These are phyloP conservation scores for Oropetium thomaeum DNA, from an alignment of 176 grass and related monocot species.

Conservation along the genomic window DNA sequence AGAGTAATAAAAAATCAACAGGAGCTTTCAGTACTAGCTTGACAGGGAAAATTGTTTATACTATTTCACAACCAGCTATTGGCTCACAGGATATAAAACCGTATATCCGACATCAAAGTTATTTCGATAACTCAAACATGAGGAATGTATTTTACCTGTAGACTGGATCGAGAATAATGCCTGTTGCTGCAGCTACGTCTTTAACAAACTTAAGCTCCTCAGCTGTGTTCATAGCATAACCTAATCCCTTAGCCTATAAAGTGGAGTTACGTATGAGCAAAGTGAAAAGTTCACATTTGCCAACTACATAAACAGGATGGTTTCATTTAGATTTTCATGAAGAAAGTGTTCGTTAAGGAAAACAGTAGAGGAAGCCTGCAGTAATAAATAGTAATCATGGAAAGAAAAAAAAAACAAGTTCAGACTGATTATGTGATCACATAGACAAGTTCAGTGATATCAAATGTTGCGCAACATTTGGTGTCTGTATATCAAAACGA, in stretches of 20 bases:
- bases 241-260: slow-evolving; percentile 89
- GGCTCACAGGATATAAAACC: background rate
- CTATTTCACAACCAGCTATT: background rate
- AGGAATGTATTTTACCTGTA: slow-evolving; percentile 60
- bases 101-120: background rate
- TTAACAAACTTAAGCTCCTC: slow-evolving; percentile 96
- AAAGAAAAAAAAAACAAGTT: background rate
- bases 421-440: background rate
- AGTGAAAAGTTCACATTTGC: slow-evolving; percentile 8
- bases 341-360: background rate
- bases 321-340: background rate
- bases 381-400: background rate
- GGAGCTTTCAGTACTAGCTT: background rate
- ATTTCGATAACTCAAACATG: background rate
- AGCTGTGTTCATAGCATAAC: slow-evolving; percentile 87
- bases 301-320: background rate
- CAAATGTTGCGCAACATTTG: background rate
- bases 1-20: background rate
- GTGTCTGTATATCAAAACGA: background rate
- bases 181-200: slow-evolving; percentile 75
- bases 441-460: background rate
- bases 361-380: background rate
- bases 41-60: background rate
- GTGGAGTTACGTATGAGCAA: slow-evolving; percentile 1
- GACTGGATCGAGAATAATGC: slow-evolving; percentile 93